Evolutionary conservation across 2,329 filamentous ascomycete species (phyloP), one percentile per base, ranked within the genome.

Genomic region (Zasmidium citrigriseum): DNA sequence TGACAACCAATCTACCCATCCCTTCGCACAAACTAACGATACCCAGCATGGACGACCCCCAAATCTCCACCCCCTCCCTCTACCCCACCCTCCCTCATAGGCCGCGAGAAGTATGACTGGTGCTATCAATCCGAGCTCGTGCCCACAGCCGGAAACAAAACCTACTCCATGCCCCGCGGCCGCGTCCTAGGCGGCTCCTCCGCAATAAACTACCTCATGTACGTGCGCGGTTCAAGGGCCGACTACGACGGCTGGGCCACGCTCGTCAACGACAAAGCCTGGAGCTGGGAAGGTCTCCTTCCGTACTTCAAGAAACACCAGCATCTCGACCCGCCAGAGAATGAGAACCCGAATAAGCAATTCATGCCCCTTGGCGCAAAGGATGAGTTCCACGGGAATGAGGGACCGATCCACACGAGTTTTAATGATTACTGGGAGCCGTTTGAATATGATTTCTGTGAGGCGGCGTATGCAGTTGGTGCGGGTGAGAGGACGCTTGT

Each of bases 141-240:
- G 4, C 53, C 55, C 1, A 62, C 61, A 29, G 67, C 66, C 2
- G 62, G 65, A 2, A 62, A 63, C 21, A 72, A 72, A 52, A 65
- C 55, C 1, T 68, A 69, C 53, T 63, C 64, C 9, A 67, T 67
- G 64, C 72, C 74, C 3, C 67, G 75, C 20, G 76, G 76, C 3
- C 73, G 72, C 46, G 67, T 72, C 0, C 66, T 78, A 1, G 76
- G 77, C 12, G 76, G 76, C 0, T 71, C 69, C 21, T 63, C 55
- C 22, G 75, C 70, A 0, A 77, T 78, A 47, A 79, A 79, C 54
- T 75, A 75, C 52, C 50, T 71, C 5, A 71, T 72, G 64, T 70
- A 72, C 57, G 67, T 74, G 21, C 67, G 70, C n/a, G 73, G 68
- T 2, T 67, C 67, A 5, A 67, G 61, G 38, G 64, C 54, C 2